These are phyloP conservation scores for Fusarium fujikuroi DNA, from an alignment of 2,329 filamentous ascomycete species.

Conservation along the genomic window DNA sequence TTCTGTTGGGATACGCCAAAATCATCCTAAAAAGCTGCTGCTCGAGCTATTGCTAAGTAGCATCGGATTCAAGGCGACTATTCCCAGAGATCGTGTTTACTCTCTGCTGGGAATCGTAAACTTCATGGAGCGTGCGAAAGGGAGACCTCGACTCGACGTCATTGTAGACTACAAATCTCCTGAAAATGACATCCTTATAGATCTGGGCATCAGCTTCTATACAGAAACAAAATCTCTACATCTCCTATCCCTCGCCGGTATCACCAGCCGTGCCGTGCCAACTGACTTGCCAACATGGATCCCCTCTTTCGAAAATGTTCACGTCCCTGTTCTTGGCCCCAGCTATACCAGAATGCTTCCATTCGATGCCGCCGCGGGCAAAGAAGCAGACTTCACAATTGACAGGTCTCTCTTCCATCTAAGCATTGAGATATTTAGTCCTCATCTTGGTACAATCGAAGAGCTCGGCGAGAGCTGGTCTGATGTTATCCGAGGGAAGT, in stretches of 20 bases:
- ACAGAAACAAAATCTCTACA: constrained; percentile 31
- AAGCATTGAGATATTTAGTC: not conserved
- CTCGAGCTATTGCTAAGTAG: no score
- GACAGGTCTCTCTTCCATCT: not conserved
- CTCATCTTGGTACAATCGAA: not conserved
- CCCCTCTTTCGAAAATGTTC: constrained; percentile 36
- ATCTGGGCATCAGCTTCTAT: constrained; percentile 21
- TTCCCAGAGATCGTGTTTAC: no score
- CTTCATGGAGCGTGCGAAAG: no score
- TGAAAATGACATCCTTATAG: constrained; percentile 28
- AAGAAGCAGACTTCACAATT: not conserved
- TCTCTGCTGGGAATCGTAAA: no score
- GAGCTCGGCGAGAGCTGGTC: not conserved
- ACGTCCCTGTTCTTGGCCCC: constrained; percentile 24
- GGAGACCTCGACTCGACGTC: no score
- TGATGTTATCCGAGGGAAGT: not conserved
- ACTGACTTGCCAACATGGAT: constrained; percentile 34
- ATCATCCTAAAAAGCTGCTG: no score
- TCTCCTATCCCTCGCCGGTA: constrained; percentile 35
- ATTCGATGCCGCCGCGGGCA: not conserved
- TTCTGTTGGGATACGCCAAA: no score
- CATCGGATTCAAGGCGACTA: no score
- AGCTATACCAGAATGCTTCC: not conserved
- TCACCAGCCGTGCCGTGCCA: constrained; percentile 17
- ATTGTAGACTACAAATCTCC: not conserved